A percentile compares a stretch with the other conserved stretches of the same genome.
Evolutionary conservation across 23 red algal species (phyloP).

Genomic region (Pyropia yezoensis): DNA sequence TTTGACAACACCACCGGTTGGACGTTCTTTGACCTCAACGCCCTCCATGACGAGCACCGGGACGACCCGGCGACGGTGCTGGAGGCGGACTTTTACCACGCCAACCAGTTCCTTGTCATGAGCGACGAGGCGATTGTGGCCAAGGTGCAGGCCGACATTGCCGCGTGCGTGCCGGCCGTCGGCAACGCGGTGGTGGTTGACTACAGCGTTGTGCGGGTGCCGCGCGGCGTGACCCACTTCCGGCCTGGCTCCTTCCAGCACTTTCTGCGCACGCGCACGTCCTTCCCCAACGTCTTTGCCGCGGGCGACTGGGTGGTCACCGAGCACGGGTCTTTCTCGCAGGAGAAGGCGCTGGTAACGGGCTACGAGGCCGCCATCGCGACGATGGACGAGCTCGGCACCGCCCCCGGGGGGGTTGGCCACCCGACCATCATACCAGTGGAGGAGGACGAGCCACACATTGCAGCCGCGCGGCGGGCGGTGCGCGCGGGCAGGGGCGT

Average conservation of each 20-base stretch:
- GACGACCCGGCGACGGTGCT: conserved; percentile 47
- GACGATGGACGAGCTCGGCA: conserved; percentile 34
- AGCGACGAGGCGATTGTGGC: conserved; percentile 44
- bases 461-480: conserved; percentile 11
- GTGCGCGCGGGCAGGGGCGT: too few relatives aligned
- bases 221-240: conserved; percentile 66
- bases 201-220: conserved; percentile 55
- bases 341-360: conserved; percentile 78
- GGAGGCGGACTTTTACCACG: conserved; percentile 77
- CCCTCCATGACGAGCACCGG: conserved; percentile 63
- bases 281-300: conserved; percentile 35
- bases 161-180: conserved; percentile 25
- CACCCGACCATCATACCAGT: conserved; percentile 47
- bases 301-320: conserved; percentile 52
- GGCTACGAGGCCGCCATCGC: conserved; percentile 77
- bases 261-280: conserved; percentile 43
- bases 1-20: conserved; percentile 68
- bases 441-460: conserved; percentile 57
- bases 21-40: conserved; percentile 82
- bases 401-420: neutral
- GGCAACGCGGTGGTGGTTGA: conserved; percentile 42
- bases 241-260: conserved; percentile 58
- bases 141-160: conserved; percentile 31
- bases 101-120: conserved; percentile 59
- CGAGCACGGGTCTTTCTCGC: conserved; percentile 64